Evolutionary conservation across 164 flowering plant genomes (phyloP).

Genomic region (Magnolia kwangsiensis): DNA sequence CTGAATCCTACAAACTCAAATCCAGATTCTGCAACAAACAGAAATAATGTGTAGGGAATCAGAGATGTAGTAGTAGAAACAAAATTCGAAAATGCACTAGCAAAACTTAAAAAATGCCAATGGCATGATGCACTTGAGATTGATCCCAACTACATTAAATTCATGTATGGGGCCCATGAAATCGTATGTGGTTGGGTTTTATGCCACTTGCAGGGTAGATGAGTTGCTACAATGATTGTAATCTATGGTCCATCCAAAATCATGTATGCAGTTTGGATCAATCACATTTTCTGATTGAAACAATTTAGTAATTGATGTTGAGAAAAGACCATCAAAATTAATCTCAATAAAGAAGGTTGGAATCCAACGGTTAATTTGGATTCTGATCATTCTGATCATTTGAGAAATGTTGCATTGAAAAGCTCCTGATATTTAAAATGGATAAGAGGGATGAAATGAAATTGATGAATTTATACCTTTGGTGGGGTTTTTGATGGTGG

Average conservation of each 20-base stretch:
- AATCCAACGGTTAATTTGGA: background rate
- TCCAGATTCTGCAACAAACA: conserved; percentile 28
- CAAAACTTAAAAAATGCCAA: background rate
- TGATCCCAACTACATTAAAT: too few relatives aligned
- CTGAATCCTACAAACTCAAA: conserved; percentile 26
- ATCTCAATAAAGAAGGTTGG: too few relatives aligned
- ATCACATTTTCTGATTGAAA: too few relatives aligned
- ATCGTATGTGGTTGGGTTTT: too few relatives aligned
- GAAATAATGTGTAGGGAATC: background rate
- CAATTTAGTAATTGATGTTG: too few relatives aligned
- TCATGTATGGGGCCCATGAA: too few relatives aligned
- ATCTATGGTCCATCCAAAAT: too few relatives aligned
- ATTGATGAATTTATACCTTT: conserved; percentile 22
- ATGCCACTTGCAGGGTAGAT: too few relatives aligned
- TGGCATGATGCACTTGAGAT: background rate
- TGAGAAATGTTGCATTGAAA: too few relatives aligned
- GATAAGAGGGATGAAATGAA: background rate
- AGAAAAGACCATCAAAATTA: too few relatives aligned
- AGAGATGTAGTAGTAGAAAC: background rate
- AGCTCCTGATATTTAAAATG: background rate
- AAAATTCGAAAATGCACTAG: background rate
- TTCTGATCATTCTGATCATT: background rate
- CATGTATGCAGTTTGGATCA: too few relatives aligned
- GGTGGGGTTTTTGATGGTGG: conserved; percentile 42
- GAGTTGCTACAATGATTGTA: too few relatives aligned